These are phyloP conservation scores for Phallus indusiatus DNA, from an alignment of 768 basidiomycete species.

Conservation along the genomic window DNA sequence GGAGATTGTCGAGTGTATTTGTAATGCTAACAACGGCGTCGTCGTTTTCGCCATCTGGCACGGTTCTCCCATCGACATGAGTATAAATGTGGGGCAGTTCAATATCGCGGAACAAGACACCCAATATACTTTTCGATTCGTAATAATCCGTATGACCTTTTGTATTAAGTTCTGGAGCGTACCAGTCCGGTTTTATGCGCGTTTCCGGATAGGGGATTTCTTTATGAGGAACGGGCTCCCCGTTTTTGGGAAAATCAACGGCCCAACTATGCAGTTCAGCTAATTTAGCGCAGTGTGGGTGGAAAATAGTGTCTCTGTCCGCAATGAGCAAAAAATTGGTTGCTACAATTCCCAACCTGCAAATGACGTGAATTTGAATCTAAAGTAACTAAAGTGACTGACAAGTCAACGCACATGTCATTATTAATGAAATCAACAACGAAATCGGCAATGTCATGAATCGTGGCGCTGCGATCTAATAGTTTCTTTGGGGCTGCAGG, in stretches of 20 bases:
- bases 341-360: slow-evolving; percentile 53
- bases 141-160: slow-evolving; percentile 35
- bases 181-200: slow-evolving; percentile 47
- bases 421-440: slow-evolving; percentile 59
- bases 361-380: slow-evolving; percentile 24
- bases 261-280: slow-evolving; percentile 53
- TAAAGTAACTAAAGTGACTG: background rate
- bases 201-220: slow-evolving; percentile 36
- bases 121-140: slow-evolving; percentile 44
- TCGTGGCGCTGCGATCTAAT: slow-evolving; percentile 40
- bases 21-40: background rate
- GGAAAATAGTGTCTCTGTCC: slow-evolving; percentile 38
- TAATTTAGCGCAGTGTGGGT: slow-evolving; percentile 42
- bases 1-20: background rate
- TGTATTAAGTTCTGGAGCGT: slow-evolving; percentile 38
- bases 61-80: slow-evolving; percentile 6
- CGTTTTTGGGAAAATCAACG: slow-evolving; percentile 58
- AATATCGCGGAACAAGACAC: slow-evolving; percentile 52
- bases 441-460: slow-evolving; percentile 59
- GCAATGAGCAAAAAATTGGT: slow-evolving; percentile 57
- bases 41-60: slow-evolving; percentile 11
- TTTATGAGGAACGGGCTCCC: slow-evolving; percentile 30
- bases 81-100: slow-evolving; percentile 34
- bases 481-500: slow-evolving; percentile 35
- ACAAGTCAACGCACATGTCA: slow-evolving; percentile 34